Conservation (phyloP, 306 rosid genomes). For the Vicia sativa region DNA sequence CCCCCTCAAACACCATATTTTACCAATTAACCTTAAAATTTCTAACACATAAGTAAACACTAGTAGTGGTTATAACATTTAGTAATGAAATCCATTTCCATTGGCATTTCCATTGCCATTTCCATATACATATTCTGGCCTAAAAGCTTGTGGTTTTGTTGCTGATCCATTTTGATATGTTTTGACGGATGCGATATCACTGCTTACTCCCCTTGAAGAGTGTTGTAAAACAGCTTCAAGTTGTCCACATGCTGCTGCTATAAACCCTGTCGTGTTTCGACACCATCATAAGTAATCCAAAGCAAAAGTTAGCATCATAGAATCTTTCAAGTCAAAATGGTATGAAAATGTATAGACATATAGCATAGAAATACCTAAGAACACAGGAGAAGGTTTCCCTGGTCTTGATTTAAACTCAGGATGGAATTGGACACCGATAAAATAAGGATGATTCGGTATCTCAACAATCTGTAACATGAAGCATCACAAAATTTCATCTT, state of each 20-base stretch:
- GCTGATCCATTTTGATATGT: constrained; percentile 47
- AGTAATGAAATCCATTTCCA: constrained; percentile 63
- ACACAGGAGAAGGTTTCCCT: constrained; percentile 76
- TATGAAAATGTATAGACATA: neutral
- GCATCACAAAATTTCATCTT: constrained; percentile 23
- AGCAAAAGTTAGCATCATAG: constrained; percentile 6
- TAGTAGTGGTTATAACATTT: constrained; percentile 23
- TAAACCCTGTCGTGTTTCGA: constrained; percentile 63
- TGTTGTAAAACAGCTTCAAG: constrained; percentile 54
- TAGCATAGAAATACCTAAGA: constrained; percentile 61
- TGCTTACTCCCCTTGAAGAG: constrained; percentile 54
- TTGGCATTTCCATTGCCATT: constrained; percentile 49
- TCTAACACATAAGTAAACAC: constrained; percentile 20
- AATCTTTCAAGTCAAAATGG: constrained; percentile 23
- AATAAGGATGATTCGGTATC: constrained; percentile 83
- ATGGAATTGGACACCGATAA: constrained; percentile 88
- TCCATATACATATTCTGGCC: constrained; percentile 49
- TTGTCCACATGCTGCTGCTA: constrained; percentile 79
- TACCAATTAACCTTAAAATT: constrained; percentile 10
- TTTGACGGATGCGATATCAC: constrained; percentile 41
- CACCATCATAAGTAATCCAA: neutral
- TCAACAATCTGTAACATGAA: constrained; percentile 68
- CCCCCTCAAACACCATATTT: constrained; percentile 26
- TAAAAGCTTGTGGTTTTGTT: constrained; percentile 39
- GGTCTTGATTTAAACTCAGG: constrained; percentile 97